phyloP scores from a whole-genome alignment of 306 rosid genomes.

The Rosa chinensis region DNA sequence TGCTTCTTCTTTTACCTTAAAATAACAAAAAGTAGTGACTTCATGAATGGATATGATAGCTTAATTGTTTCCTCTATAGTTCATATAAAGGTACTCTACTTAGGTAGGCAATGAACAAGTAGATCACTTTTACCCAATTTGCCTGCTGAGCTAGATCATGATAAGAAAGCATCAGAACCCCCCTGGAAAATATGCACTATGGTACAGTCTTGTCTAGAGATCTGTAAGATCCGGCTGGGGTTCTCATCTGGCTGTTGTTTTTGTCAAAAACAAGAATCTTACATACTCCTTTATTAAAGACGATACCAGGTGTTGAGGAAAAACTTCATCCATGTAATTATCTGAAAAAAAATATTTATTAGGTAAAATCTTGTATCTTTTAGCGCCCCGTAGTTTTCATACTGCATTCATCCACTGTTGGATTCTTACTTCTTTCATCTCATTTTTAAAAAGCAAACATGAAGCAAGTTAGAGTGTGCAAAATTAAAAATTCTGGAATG shows the following conservation, averaged over 20 bases:
- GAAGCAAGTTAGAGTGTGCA: too few species aligned
- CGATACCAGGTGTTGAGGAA: background rate
- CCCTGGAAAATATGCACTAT: slow-evolving; percentile 3
- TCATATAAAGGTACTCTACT: background rate
- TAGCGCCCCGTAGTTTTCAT: background rate
- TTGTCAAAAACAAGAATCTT: background rate
- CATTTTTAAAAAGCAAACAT: too few species aligned
- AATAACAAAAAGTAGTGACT: background rate
- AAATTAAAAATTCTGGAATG: background rate
- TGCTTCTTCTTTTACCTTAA: background rate
- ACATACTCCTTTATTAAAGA: background rate
- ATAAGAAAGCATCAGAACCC: slow-evolving; percentile 22
- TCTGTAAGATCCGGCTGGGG: slow-evolving; percentile 14
- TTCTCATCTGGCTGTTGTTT: slow-evolving; percentile 14
- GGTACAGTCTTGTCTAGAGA: slow-evolving; percentile 7
- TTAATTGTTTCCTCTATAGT: background rate
- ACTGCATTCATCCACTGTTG: background rate
- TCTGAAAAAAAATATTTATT: background rate
- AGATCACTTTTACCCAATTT: slow-evolving; percentile 6
- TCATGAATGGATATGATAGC: background rate
- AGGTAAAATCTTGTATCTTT: background rate
- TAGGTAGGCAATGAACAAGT: background rate
- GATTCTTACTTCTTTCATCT: background rate
- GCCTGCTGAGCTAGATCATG: background rate
- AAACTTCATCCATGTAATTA: background rate